A percentile compares a stretch with the other conserved stretches of the same genome.
phyloP scores from a whole-genome alignment of 2,329 filamentous ascomycete genomes.

The Ophiostoma perfectum region DNA sequence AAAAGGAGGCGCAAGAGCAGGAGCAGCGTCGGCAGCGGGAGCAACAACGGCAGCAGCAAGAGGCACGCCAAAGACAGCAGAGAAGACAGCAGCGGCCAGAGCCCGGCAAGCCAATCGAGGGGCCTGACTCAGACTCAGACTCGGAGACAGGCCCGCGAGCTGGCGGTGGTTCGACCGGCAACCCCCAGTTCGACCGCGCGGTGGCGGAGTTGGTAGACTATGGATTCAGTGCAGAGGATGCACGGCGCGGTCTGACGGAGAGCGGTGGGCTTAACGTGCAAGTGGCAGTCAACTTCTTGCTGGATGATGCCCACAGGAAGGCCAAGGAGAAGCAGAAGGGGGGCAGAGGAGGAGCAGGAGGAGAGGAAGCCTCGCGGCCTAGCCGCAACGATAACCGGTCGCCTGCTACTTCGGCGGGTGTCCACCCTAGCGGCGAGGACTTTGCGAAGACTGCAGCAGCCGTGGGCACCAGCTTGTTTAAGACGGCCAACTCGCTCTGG shows the following conservation, averaged over 20 bases:
- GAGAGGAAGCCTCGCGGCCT: slow-evolving; percentile 15
- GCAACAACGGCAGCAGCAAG: slow-evolving; percentile 30
- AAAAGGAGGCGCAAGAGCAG: slow-evolving; percentile 34
- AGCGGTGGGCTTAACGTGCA: slow-evolving; percentile 80
- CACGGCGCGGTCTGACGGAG: slow-evolving; percentile 71
- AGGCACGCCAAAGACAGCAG: slow-evolving; percentile 21
- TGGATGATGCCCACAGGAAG: slow-evolving; percentile 86
- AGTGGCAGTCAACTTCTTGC: slow-evolving; percentile 77
- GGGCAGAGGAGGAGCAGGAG: neutral
- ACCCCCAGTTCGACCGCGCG: slow-evolving; percentile 69
- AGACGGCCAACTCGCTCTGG: slow-evolving; percentile 92
- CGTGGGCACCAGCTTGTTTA: slow-evolving; percentile 77
- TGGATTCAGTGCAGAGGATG: slow-evolving; percentile 82
- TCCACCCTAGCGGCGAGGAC: slow-evolving; percentile 56
- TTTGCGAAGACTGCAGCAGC: slow-evolving; percentile 75
- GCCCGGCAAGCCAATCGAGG: slow-evolving; percentile 53
- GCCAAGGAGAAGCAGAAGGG: slow-evolving; percentile 62
- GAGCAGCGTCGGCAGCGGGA: slow-evolving; percentile 29
- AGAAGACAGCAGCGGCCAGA: slow-evolving; percentile 38
- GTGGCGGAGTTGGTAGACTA: slow-evolving; percentile 90
- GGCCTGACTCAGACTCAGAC: slow-evolving; percentile 43
- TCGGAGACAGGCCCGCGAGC: slow-evolving; percentile 35
- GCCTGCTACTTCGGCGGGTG: slow-evolving; percentile 38
- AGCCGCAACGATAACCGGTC: slow-evolving; percentile 48
- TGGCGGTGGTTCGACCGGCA: slow-evolving; percentile 29